These are phyloP conservation scores for Hemerocallis citrina DNA, from an alignment of 106 monocot species.

Conservation along the genomic window DNA sequence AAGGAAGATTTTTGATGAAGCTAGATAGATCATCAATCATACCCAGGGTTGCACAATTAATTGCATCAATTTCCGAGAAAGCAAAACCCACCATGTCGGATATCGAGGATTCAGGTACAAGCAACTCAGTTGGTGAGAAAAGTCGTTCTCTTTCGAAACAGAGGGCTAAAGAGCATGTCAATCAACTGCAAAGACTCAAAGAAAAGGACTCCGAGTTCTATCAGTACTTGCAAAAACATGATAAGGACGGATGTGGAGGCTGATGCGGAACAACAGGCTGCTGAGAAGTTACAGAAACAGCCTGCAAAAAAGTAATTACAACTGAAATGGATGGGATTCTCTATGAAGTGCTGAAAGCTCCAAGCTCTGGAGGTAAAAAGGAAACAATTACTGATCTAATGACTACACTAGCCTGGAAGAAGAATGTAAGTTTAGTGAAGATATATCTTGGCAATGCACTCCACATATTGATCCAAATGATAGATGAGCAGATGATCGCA, in stretches of 20 bases:
- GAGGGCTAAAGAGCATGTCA: too few species aligned
- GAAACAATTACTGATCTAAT: constrained; percentile 59
- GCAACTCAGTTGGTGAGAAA: too few species aligned
- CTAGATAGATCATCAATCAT: too few species aligned
- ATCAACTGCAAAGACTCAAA: too few species aligned
- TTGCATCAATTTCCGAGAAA: too few species aligned
- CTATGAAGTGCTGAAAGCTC: constrained; percentile 50
- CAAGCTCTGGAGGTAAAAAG: constrained; percentile 76
- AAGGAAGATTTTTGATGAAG: too few species aligned
- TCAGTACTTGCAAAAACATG: too few species aligned
- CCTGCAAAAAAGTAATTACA: constrained; percentile 58
- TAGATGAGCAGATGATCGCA: constrained; percentile 90
- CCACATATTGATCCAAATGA: constrained; percentile 93
- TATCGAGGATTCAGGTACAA: constrained; percentile 13
- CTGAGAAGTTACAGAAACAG: constrained; percentile 16
- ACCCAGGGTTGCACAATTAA: too few species aligned
- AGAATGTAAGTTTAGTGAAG: constrained; percentile 66
- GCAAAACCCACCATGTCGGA: background rate
- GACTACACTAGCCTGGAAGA: constrained; percentile 54
- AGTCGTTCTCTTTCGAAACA: constrained; percentile 8
- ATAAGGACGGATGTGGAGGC: constrained; percentile 45
- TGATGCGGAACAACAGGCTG: constrained; percentile 20
- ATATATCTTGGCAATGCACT: constrained; percentile 83
- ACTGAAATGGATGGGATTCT: constrained; percentile 93
- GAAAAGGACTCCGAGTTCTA: too few species aligned